Conservation (phyloP, 2,329 filamentous ascomycete genomes). For the Penicillium sp. region DNA sequence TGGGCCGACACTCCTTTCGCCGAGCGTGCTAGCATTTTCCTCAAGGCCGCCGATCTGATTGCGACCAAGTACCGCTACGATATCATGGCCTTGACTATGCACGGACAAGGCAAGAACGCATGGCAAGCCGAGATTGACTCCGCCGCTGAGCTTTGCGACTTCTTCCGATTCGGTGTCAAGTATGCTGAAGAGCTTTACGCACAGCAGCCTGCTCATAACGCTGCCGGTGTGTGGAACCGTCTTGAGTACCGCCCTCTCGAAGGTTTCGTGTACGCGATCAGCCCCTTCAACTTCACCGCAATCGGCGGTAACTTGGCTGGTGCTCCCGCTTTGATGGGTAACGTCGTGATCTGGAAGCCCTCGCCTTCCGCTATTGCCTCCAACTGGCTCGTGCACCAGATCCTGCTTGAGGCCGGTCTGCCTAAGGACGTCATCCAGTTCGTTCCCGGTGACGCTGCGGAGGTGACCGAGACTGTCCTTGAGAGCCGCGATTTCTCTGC, state of each 20-base stretch:
- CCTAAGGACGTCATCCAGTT: slow-evolving; percentile 88
- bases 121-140: slow-evolving; percentile 99
- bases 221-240: slow-evolving; percentile 80
- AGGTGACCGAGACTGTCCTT: slow-evolving; percentile 70
- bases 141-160: slow-evolving; percentile 84
- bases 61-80: slow-evolving; percentile 90
- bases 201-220: slow-evolving; percentile 76
- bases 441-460: slow-evolving; percentile 75
- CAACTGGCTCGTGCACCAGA: slow-evolving; percentile 83
- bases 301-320: slow-evolving; percentile 80
- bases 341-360: slow-evolving; percentile 96
- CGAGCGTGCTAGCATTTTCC: slow-evolving; percentile 83
- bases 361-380: slow-evolving; percentile 79
- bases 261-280: slow-evolving; percentile 89
- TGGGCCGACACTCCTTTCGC: slow-evolving; percentile 85
- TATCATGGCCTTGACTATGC: slow-evolving; percentile 89
- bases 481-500: slow-evolving; percentile 72
- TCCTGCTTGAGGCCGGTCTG: slow-evolving; percentile 81
- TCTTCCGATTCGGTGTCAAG: slow-evolving; percentile 82
- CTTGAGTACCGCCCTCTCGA: slow-evolving; percentile 83
- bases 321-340: slow-evolving; percentile 78
- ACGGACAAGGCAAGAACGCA: slow-evolving; percentile 94
- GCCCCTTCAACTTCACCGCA: slow-evolving; percentile 94
- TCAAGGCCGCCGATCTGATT: slow-evolving; percentile 89
- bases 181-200: slow-evolving; percentile 86